These are phyloP conservation scores for Pleurotus giganteus DNA, from an alignment of 768 basidiomycete species.

Conservation along the genomic window DNA sequence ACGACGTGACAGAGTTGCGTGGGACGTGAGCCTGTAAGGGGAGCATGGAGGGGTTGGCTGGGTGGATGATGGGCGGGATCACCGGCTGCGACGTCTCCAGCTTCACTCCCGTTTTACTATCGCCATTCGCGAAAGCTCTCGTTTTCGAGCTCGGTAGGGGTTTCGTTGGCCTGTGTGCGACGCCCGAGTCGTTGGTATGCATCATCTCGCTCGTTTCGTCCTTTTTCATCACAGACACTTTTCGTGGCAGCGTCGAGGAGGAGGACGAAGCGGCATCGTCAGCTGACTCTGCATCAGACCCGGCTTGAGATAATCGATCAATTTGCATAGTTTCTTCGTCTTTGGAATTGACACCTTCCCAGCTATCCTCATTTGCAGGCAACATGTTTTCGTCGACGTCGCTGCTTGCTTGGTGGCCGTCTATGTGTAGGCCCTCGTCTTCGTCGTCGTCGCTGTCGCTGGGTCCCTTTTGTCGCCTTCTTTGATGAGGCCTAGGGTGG, in stretches of 20 bases:
- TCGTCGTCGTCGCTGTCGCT: constrained; percentile 29
- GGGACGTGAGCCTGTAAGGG: constrained; percentile 81
- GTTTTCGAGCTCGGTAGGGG: constrained; percentile 58
- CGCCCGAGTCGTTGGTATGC: constrained; percentile 14
- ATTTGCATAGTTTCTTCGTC: constrained; percentile 30
- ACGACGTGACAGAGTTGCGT: constrained; percentile 47
- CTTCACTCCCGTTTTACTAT: constrained; percentile 46
- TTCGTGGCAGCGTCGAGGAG: constrained; percentile 19
- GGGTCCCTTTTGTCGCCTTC: constrained; percentile 45
- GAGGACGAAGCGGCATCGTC: constrained; percentile 6
- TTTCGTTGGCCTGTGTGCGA: constrained; percentile 54
- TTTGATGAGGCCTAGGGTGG: constrained; percentile 52
- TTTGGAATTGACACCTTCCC: constrained; percentile 14
- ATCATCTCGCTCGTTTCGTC: constrained; percentile 4
- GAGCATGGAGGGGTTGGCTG: constrained; percentile 75
- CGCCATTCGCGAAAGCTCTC: constrained; percentile 21
- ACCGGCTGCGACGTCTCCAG: constrained; percentile 29
- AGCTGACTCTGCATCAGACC: constrained; percentile 14
- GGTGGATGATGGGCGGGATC: constrained; percentile 44
- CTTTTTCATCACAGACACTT: constrained; percentile 20
- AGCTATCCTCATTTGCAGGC: constrained; percentile 19
- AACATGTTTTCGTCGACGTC: constrained; percentile 7
- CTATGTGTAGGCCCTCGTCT: constrained; percentile 26
- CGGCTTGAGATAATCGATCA: constrained; percentile 20
- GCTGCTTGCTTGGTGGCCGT: neutral